These are phyloP conservation scores for Sporothrix globosa DNA, from an alignment of 2,329 filamentous ascomycete species.

Conservation along the genomic window DNA sequence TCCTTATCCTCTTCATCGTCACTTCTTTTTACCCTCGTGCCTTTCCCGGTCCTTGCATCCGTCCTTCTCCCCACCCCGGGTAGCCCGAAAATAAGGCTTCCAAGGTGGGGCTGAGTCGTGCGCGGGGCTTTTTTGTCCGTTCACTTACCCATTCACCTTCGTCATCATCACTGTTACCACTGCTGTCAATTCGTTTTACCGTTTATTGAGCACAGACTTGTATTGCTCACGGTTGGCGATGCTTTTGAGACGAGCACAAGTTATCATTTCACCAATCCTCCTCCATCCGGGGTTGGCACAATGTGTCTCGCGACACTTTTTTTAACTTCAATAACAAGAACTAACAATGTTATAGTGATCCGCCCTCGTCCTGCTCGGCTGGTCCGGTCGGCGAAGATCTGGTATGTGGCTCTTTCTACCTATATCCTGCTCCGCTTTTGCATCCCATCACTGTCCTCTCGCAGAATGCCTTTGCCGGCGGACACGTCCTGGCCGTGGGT, in stretches of 20 bases:
- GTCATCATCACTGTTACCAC: conserved; percentile 32
- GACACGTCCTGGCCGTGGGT: neutral
- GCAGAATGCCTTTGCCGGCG: neutral
- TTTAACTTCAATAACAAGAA: conserved; percentile 32
- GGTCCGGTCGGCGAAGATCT: conserved; percentile 96
- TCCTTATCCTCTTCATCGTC: neutral
- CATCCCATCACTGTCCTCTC: neutral
- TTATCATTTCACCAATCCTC: neutral
- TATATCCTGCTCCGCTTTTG: neutral
- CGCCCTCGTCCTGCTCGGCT: conserved; percentile 97
- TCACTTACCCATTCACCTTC: conserved; percentile 11
- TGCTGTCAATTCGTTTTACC: too few relatives aligned
- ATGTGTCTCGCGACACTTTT: neutral
- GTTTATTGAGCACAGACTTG: neutral
- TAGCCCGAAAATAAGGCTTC: conserved; percentile 34
- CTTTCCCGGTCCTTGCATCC: neutral
- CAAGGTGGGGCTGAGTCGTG: conserved; percentile 36
- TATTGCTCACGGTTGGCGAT: neutral
- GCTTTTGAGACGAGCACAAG: neutral
- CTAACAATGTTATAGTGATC: conserved; percentile 68
- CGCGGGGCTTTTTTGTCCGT: conserved; percentile 28
- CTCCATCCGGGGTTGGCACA: neutral
- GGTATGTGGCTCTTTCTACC: conserved; percentile 69
- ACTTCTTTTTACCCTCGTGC: neutral
- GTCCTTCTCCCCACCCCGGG: conserved; percentile 15